Evolutionary conservation across 768 basidiomycete genomes (phyloP).

Genomic region (Leccinum olivaceopallidum): DNA sequence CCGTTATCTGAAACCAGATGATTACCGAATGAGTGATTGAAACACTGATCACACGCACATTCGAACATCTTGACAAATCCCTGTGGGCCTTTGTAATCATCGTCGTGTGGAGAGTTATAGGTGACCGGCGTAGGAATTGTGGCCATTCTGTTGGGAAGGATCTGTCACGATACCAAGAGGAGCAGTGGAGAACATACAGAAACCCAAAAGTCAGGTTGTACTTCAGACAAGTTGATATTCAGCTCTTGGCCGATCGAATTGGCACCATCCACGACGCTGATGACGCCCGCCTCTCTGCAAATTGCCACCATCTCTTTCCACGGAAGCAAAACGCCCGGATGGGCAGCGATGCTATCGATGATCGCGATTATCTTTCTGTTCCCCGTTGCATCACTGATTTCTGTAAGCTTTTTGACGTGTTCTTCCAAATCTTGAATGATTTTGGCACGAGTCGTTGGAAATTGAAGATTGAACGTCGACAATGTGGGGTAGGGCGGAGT

Average conservation of each 20-base stretch:
- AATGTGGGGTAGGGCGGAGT: no score
- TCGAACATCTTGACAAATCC: slow-evolving; percentile 54
- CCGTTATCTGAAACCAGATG: slow-evolving; percentile 48
- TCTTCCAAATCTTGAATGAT: slow-evolving; percentile 54
- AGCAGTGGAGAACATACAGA: slow-evolving; percentile 49
- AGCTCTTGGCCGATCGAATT: slow-evolving; percentile 44
- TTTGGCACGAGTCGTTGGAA: slow-evolving; percentile 56
- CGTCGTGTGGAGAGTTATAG: slow-evolving; percentile 41
- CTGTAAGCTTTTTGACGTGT: slow-evolving; percentile 34
- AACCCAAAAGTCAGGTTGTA: slow-evolving; percentile 74
- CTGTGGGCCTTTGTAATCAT: slow-evolving; percentile 27
- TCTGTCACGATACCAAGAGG: not conserved
- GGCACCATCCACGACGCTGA: slow-evolving; percentile 63
- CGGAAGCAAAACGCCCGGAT: slow-evolving; percentile 57
- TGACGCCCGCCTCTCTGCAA: slow-evolving; percentile 62
- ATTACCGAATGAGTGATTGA: not conserved
- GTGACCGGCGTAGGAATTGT: slow-evolving; percentile 37
- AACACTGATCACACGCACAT: slow-evolving; percentile 25
- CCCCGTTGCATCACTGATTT: slow-evolving; percentile 15
- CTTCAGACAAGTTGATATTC: slow-evolving; percentile 55
- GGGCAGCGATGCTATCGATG: slow-evolving; percentile 65
- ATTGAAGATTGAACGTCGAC: slow-evolving; percentile 43
- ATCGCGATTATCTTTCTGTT: slow-evolving; percentile 59
- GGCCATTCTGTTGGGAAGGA: slow-evolving; percentile 56
- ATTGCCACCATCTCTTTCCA: slow-evolving; percentile 70